Percentiles rank a stretch among this genome's conserved stretches.
phyloP scores from a whole-genome alignment of 2,329 filamentous ascomycete genomes.

The Claviceps capensis region DNA sequence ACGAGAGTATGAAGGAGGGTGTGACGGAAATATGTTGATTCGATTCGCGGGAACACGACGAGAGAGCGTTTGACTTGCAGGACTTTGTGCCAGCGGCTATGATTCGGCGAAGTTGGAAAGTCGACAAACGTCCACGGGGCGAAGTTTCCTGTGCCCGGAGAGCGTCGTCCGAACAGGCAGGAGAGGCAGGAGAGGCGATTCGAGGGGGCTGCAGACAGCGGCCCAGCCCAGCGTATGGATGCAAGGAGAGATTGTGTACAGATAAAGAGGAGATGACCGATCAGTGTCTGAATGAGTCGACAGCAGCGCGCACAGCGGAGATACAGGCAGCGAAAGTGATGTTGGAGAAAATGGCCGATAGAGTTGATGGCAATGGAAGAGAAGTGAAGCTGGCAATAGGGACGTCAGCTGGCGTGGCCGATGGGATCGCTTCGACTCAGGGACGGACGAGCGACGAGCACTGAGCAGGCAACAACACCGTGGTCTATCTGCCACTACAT shows the following conservation, averaged over 20 bases:
- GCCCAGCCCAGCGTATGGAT: constrained; percentile 2
- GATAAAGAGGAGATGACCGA: background rate
- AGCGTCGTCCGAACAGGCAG: background rate
- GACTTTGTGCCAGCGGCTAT: background rate
- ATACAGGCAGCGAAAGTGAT: constrained; percentile 2
- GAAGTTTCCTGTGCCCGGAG: background rate
- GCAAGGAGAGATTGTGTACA: constrained; percentile 3
- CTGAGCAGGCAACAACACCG: background rate
- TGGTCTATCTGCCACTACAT: background rate
- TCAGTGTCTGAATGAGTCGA: constrained; percentile 2
- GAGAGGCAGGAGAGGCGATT: background rate
- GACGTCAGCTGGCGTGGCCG: background rate
- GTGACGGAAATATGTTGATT: background rate
- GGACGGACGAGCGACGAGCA: background rate
- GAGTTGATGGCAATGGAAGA: constrained; percentile 2
- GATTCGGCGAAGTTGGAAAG: constrained; percentile 1
- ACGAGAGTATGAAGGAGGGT: background rate
- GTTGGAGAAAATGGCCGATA: constrained; percentile 1
- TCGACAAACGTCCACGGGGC: background rate
- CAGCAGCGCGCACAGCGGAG: constrained; percentile 1
- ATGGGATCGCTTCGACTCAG: background rate
- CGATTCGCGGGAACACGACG: background rate
- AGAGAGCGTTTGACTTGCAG: background rate
- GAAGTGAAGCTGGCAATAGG: background rate
- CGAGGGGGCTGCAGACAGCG: background rate